These are phyloP conservation scores for Xylariaceae sp. DNA, from an alignment of 2,329 filamentous ascomycete species.

Conservation along the genomic window DNA sequence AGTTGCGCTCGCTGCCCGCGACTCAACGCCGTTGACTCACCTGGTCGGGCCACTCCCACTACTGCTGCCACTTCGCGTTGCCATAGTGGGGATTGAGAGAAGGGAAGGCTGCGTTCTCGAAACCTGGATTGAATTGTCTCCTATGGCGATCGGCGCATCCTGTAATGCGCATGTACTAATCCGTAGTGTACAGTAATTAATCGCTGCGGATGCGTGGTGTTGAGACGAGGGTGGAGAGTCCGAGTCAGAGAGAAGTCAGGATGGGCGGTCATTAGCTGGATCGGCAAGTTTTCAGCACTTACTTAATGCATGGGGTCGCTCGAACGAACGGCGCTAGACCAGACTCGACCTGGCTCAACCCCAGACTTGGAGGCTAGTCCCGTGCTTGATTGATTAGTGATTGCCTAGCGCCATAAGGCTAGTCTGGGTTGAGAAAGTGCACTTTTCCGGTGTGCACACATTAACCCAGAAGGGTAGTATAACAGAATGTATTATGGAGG, in stretches of 20 bases:
- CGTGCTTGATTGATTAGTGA: too few relatives aligned
- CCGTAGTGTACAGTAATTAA: too few relatives aligned
- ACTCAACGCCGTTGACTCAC: slow-evolving; percentile 2
- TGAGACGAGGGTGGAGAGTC: not conserved
- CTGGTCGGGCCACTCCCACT: not conserved
- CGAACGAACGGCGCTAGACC: not conserved
- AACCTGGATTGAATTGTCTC: too few relatives aligned
- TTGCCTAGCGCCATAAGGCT: too few relatives aligned
- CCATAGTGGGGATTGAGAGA: not conserved
- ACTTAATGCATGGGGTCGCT: not conserved
- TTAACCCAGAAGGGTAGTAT: too few relatives aligned
- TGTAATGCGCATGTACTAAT: too few relatives aligned
- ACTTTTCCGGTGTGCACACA: too few relatives aligned
- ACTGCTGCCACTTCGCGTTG: not conserved
- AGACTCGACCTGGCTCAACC: not conserved
- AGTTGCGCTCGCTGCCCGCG: not conserved
- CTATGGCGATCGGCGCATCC: too few relatives aligned
- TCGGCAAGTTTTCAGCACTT: not conserved
- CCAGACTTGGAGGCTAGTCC: too few relatives aligned
- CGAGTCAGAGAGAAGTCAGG: not conserved
- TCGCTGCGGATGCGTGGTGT: not conserved
- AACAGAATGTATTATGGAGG: too few relatives aligned
- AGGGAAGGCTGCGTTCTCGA: too few relatives aligned
- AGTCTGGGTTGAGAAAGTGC: too few relatives aligned
- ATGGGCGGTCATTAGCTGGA: not conserved